Evolutionary conservation across 2,329 filamentous ascomycete genomes (phyloP), one percentile per base, ranked within the genome.

Genomic region (Berkeleyomyces rouxiae): DNA sequence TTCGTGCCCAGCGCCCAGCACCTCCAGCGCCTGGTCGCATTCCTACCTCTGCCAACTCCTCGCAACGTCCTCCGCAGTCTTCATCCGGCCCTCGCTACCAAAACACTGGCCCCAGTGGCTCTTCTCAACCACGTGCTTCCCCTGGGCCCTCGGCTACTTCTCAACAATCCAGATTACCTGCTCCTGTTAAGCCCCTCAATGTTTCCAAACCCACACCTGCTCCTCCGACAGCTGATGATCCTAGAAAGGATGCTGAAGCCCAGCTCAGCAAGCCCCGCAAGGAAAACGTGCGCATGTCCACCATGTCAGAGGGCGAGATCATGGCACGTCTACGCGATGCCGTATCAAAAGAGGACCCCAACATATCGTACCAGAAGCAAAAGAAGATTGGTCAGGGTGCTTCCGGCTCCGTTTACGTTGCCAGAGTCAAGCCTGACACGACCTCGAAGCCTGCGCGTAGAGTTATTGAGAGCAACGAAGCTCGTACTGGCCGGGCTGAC

Each of bases 331-430:
- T 99, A 61, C 88, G 91, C 71, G 89, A 95, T 67, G 92, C 93
- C 6, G 93, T 99, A 1, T 96, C 91, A 66, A 95, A 95, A 73
- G 90, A 96, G 65, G 91, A 95, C 71, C 93, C 93, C 61, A 87
- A 95, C 69, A 79, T 95, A 67, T 96, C 91, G 33, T 99, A 99
- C 77, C 92, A 91, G 70, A 99, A 99, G 78, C 93, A 97, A 76
- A 96, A 96, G 82, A 99, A 99, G 81, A 97, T 99, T 73, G 93
- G 93, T 23, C 93, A 99, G 73, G 93, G 93, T 75, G 93, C 93
- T 63, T 99, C 93, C 66, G 93, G 93, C 64, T 97, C 92, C 31
- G 93, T 99, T 58, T 99, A 99, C 70, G 92, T 99, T 66, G 93
- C 93, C 67, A 93, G 95, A 71, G 88, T 99, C 66, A 93, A 93